Conservation (phyloP, 164 flowering plant genomes). For the Warburgia ugandensis region DNA sequence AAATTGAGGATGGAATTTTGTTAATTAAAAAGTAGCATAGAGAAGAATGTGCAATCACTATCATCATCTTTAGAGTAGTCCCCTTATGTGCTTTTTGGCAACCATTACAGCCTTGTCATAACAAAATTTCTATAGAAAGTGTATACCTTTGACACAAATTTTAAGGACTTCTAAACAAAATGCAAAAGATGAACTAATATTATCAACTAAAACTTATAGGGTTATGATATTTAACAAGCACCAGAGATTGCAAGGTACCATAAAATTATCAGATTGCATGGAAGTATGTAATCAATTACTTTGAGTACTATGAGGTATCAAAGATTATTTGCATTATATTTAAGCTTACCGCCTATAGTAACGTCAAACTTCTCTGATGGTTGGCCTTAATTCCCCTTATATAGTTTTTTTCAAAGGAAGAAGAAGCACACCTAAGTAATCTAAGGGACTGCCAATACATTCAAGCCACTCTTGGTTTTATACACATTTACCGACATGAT, state of each 20-base stretch:
- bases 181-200: conserved; percentile 17
- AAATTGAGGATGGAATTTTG: no score
- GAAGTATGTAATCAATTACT: conserved; percentile 11
- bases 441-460: conserved; percentile 70
- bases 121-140: conserved; percentile 69
- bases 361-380: no score
- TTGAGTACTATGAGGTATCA: not conserved
- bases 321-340: not conserved
- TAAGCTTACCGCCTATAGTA: conserved; percentile 66
- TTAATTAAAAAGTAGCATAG: not conserved
- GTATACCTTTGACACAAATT: not conserved
- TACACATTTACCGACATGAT: no score
- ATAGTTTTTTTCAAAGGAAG: no score
- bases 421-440: no score
- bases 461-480: no score
- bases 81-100: conserved; percentile 96
- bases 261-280: conserved; percentile 3
- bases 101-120: conserved; percentile 94
- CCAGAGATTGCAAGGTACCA: conserved; percentile 70
- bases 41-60: not conserved
- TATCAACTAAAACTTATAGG: conserved; percentile 96
- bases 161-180: not conserved
- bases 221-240: conserved; percentile 88
- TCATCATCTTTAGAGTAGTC: conserved; percentile 58
- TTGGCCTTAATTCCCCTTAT: no score